Conservation (phyloP, 1,284 basidiomycete species). For the Cutaneotrichosporon sp. region DNA sequence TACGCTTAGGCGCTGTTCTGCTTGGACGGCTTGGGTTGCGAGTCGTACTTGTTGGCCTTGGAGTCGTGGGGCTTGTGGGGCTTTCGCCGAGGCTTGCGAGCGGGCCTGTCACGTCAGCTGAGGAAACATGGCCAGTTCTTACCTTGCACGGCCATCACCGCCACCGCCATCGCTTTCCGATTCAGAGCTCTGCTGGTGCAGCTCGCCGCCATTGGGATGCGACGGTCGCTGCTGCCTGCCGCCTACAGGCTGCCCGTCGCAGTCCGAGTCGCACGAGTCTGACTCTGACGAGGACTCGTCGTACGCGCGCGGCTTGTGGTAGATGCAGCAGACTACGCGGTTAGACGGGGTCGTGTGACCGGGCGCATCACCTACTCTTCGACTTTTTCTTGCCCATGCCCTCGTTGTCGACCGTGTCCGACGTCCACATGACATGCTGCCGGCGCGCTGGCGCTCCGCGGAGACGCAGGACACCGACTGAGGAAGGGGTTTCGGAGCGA, state of each 20-base stretch:
- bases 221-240: not conserved
- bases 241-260: not conserved
- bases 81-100: constrained; percentile 14
- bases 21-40: constrained; percentile 10
- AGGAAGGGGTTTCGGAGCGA: constrained; percentile 19
- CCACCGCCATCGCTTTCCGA: constrained; percentile 24
- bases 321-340: constrained; percentile 57
- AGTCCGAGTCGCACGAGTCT: constrained; percentile 37
- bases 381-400: constrained; percentile 56
- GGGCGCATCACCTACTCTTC: constrained; percentile 51
- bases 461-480: constrained; percentile 45
- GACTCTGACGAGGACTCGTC: constrained; percentile 56
- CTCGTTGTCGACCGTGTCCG: constrained; percentile 57
- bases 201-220: not conserved
- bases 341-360: not conserved
- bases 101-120: constrained; percentile 2
- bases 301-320: constrained; percentile 55
- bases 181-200: constrained; percentile 20
- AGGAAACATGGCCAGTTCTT: not conserved
- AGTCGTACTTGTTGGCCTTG: constrained; percentile 28
- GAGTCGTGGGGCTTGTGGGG: constrained; percentile 11
- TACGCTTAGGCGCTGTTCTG: not conserved
- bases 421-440: constrained; percentile 52
- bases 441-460: constrained; percentile 45
- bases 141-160: constrained; percentile 24